A percentile compares a stretch with the other conserved stretches of the same genome.
Evolutionary conservation across 805 yeast species (phyloP).

Genomic region (Yarrowia deformans): DNA sequence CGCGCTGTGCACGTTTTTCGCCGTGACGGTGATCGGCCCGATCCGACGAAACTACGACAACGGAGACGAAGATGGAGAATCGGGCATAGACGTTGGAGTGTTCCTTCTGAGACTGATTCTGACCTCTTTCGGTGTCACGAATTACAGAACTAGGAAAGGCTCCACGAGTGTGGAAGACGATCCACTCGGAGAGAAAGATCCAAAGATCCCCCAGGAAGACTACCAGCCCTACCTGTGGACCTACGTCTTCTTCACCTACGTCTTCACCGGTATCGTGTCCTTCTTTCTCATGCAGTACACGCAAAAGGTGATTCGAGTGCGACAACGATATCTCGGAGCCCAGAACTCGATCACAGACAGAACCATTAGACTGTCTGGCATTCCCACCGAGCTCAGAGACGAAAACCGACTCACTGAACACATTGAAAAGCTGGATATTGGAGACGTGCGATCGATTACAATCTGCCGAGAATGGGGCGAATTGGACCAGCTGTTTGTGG

Average conservation of each 20-base stretch:
- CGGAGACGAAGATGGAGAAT: slow-evolving; percentile 45
- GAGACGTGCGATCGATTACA: slow-evolving; percentile 76
- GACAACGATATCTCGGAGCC: slow-evolving; percentile 82
- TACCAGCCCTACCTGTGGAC: slow-evolving; percentile 76
- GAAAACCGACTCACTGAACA: slow-evolving; percentile 74
- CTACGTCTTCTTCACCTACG: slow-evolving; percentile 84
- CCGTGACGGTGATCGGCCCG: slow-evolving; percentile 81
- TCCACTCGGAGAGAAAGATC: background rate
- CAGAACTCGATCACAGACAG: slow-evolving; percentile 92
- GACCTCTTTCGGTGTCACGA: background rate
- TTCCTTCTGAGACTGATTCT: slow-evolving; percentile 1
- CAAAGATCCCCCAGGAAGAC: slow-evolving; percentile 50
- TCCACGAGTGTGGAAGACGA: background rate
- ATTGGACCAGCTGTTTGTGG: slow-evolving; percentile 68
- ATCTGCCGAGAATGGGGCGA: slow-evolving; percentile 88
- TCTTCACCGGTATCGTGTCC: slow-evolving; percentile 75
- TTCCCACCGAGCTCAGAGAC: slow-evolving; percentile 80
- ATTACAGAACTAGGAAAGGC: background rate
- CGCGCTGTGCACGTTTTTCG: slow-evolving; percentile 68
- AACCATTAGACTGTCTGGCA: slow-evolving; percentile 86
- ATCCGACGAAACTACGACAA: slow-evolving; percentile 79
- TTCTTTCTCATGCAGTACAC: slow-evolving; percentile 73
- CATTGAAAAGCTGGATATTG: slow-evolving; percentile 79
- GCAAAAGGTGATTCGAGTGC: slow-evolving; percentile 70
- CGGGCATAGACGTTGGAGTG: slow-evolving; percentile 12